Base-by-base conservation (phyloP, 331 rosid species). In the Quercus lobata region DNA sequence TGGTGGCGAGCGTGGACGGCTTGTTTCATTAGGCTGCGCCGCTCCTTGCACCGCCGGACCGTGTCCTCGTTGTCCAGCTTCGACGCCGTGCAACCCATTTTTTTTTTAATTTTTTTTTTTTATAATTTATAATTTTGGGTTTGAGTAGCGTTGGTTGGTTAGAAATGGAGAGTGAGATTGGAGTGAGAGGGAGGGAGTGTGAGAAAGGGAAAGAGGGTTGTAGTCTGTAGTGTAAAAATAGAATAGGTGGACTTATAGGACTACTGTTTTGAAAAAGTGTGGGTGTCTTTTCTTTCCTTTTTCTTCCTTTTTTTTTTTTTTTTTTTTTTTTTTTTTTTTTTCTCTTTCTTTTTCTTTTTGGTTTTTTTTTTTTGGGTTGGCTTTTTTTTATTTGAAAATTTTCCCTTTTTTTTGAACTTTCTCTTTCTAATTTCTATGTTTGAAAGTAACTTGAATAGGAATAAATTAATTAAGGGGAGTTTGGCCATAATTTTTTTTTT, bases 41-140 rank as follows among this genome's bases (percentile, higher is more conserved):
- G 91, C 75, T 96, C 97, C 89, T 93, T 96, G 85, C 99, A 93
- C 41, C 99, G 94, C 70, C 93, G 83, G 6, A 96, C 99, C 0
- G 96, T 93, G 85, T 96, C 99, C 86, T 96, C 99, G 74, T 96
- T 91, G 78, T 93, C 94, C 0, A 93, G 89, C 88, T 93, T 96
- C 1, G 99, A 96, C 14, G 91, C 97, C 54, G 99, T 9, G 78
- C 99, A 96, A 63, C 99, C 99, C 99, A 90, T 81, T 3, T 22
- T 22, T 22, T 22, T 22, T 22, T n/a, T n/a, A n/a, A 22, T 22
- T 22, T 22, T 22, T 22, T 22, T 22, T 22, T 22, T 22, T 35
- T 35, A 2, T 8, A 41, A 41, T 41, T 41, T 8, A 41, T 41
- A 41, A 8, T 2, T 41, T 41, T 27, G 5, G 66, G 32, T 22